A percentile compares a stretch with the other conserved stretches of the same genome.
Evolutionary conservation across 306 rosid genomes (phyloP).

Genomic region (Crotalaria pallida): DNA sequence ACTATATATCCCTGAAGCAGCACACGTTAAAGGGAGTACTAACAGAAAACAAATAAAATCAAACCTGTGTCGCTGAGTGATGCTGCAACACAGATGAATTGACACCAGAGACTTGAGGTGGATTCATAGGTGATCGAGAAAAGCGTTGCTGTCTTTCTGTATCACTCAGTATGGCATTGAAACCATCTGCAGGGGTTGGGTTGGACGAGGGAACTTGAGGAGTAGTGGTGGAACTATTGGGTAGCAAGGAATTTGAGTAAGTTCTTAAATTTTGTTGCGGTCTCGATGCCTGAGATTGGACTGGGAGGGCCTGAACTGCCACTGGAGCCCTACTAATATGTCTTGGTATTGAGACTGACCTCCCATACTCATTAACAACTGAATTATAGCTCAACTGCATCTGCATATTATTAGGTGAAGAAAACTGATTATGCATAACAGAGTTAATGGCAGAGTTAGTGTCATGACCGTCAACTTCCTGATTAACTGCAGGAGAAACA

Average conservation of each 20-base stretch:
- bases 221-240: conserved; percentile 37
- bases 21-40: background rate
- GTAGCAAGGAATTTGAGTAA: conserved; percentile 32
- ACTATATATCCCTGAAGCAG: background rate
- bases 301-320: conserved; percentile 90
- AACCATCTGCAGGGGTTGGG: conserved; percentile 29
- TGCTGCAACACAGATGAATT: conserved; percentile 38
- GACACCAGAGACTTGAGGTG: conserved; percentile 39
- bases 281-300: conserved; percentile 36
- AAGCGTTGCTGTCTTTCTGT: conserved; percentile 58
- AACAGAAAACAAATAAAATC: conserved; percentile 2
- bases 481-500: conserved; percentile 42
- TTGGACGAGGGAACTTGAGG: conserved; percentile 39
- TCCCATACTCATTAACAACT: conserved; percentile 48
- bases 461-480: conserved; percentile 39
- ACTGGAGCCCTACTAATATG: conserved; percentile 43
- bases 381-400: conserved; percentile 30
- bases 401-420: conserved; percentile 35
- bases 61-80: conserved; percentile 48
- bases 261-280: conserved; percentile 43
- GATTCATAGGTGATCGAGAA: conserved; percentile 38
- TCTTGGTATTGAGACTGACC: conserved; percentile 27
- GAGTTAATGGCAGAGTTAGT: conserved; percentile 27
- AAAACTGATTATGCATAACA: conserved; percentile 36
- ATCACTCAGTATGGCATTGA: conserved; percentile 38